Evolutionary conservation across 768 basidiomycete species (phyloP).

Genomic region (Tulasnella sp.): DNA sequence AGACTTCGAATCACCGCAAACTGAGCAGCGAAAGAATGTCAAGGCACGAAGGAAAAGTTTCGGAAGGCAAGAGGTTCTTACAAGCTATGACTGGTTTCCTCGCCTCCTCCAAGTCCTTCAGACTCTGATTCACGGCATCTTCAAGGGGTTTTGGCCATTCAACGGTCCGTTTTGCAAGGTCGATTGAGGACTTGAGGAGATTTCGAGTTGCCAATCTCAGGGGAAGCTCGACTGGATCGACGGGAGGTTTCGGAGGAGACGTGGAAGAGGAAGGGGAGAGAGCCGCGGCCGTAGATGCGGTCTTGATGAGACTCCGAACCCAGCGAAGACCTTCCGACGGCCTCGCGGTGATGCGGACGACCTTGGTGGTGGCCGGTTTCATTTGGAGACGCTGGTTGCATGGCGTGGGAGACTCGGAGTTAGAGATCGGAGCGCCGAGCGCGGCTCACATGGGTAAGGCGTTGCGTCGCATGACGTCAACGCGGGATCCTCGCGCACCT

Average conservation of each 20-base stretch:
- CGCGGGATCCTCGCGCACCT: slow-evolving; percentile 7
- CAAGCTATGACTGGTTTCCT: slow-evolving; percentile 22
- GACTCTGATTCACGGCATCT: background rate
- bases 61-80: background rate
- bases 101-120: slow-evolving; percentile 9
- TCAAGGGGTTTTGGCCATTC: background rate
- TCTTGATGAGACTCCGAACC: background rate
- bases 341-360: background rate
- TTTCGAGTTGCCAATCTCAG: slow-evolving; percentile 18
- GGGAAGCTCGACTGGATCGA: slow-evolving; percentile 10
- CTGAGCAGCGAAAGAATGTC: background rate
- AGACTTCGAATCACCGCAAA: slow-evolving; percentile 22
- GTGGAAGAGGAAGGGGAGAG: background rate
- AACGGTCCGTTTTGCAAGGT: slow-evolving; percentile 15
- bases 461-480: slow-evolving; percentile 12
- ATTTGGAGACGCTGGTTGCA: background rate
- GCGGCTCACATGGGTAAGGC: background rate
- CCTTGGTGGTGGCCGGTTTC: slow-evolving; percentile 12
- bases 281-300: background rate
- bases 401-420: background rate
- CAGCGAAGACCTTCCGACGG: background rate
- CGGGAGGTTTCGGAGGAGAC: background rate
- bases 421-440: background rate
- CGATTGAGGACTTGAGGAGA: slow-evolving; percentile 14
- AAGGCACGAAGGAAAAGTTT: background rate